Base-by-base conservation (phyloP, 1,139 yeast genomes). In the Arxiozyma bovina region DNA sequence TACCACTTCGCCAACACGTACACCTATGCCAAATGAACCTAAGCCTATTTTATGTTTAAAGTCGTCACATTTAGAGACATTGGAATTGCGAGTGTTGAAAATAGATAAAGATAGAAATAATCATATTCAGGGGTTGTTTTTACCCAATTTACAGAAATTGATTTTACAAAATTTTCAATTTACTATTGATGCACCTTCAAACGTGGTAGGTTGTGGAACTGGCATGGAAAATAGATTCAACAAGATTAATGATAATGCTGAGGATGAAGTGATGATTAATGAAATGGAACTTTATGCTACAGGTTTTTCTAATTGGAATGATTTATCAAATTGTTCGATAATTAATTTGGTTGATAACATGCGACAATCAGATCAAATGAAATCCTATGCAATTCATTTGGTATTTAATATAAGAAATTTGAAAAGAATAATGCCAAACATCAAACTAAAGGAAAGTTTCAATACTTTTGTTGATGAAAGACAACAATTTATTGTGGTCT, bases 281-380 rank as follows among this genome's bases (percentile, higher is more conserved):
- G 55, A 30, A 1, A 18, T 45, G 18, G 34, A 45, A 27, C 48
- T 60, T 50, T 58, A 55, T n/a, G 57, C 63, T 1, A 53, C 61
- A 15, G 58, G 53, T 5, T 63, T 65, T 46, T 61, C 68, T 1
- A 57, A 61, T 1, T 65, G 66, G 66, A 63, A 64, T 52, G 59
- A 60, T 49, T 53, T 63, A 48, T 54, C 57, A 21, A 52, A 50
- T 6, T 60, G 62, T 50, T 51, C 53, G 45, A 41, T 45, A 30
- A 53, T 60, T 45, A 44, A 22, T 38, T 53, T 56, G 22, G 52
- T 48, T 27, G 46, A 44, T 20, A 41, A 42, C 25, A 27, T 45
- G 30, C 34, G 9, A 45, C 12, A 17, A 18, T n/a, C 27, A 49
- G 38, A 42, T 45, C 48, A 50, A 42, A 46, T 44, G 34, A 17